These are phyloP conservation scores for Citrus cavaleriei DNA, from an alignment of 345 rosid genomes.

Conservation along the genomic window DNA sequence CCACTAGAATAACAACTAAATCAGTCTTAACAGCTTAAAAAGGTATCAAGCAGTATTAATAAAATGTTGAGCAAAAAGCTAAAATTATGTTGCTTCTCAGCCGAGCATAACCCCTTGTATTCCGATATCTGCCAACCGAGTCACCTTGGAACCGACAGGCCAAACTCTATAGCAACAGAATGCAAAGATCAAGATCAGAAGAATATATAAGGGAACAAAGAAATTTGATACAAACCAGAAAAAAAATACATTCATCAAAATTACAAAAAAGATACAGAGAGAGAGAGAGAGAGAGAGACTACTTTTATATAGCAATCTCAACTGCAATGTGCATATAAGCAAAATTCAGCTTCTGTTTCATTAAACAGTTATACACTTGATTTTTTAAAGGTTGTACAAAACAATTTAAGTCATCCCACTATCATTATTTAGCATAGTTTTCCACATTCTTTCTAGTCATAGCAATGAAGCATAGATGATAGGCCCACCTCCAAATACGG, in stretches of 20 bases:
- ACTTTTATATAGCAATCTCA: neutral
- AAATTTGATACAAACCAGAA: neutral
- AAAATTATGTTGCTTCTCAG: conserved; percentile 18
- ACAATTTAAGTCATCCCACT: neutral
- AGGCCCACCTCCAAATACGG: conserved; percentile 78
- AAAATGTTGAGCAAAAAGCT: conserved; percentile 13
- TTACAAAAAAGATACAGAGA: neutral
- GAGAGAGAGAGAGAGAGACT: neutral
- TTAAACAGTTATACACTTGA: neutral
- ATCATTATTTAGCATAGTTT: conserved; percentile 2
- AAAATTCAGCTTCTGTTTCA: neutral
- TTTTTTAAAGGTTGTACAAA: neutral
- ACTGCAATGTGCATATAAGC: neutral
- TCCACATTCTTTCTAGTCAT: conserved; percentile 16
- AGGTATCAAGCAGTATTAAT: conserved; percentile 19
- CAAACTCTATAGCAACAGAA: conserved; percentile 56
- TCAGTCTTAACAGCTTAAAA: conserved; percentile 4
- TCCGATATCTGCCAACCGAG: conserved; percentile 20
- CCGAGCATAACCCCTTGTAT: conserved; percentile 19
- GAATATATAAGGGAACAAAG: neutral
- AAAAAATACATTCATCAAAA: neutral
- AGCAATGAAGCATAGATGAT: conserved; percentile 31
- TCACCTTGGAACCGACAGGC: conserved; percentile 93
- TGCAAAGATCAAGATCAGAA: conserved; percentile 28
- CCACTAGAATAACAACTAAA: neutral